Evolutionary conservation across 139 green algal species (phyloP).

Genomic region (Volvox africanus): DNA sequence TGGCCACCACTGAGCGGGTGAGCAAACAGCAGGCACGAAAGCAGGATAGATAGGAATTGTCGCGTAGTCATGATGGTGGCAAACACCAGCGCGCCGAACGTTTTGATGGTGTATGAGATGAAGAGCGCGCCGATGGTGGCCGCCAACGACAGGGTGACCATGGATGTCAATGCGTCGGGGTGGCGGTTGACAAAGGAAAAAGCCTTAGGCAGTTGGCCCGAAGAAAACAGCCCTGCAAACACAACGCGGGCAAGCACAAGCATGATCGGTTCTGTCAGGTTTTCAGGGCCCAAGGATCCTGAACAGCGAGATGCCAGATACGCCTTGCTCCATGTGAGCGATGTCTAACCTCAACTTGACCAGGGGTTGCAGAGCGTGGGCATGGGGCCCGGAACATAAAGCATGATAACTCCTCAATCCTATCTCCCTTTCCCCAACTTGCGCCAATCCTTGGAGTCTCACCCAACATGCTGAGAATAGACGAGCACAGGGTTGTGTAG

Average conservation of each 20-base stretch:
- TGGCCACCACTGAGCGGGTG: slow-evolving; percentile 79
- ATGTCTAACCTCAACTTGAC: too few relatives aligned
- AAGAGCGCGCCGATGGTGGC: slow-evolving; percentile 69
- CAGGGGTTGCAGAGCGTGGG: too few relatives aligned
- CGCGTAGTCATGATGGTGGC: slow-evolving; percentile 95
- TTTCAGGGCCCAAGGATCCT: too few relatives aligned
- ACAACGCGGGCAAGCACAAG: too few relatives aligned
- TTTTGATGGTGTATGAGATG: slow-evolving; percentile 93
- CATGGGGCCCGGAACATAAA: too few relatives aligned
- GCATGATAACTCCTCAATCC: not conserved
- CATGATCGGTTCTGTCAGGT: too few relatives aligned
- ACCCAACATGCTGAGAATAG: slow-evolving; percentile 53
- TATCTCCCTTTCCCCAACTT: not conserved
- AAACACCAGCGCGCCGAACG: slow-evolving; percentile 93
- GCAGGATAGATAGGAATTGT: slow-evolving; percentile 92
- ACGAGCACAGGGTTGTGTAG: slow-evolving; percentile 82
- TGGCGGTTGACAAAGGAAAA: slow-evolving; percentile 79
- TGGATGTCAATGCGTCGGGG: slow-evolving; percentile 70
- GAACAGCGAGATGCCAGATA: too few relatives aligned
- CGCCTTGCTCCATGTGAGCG: too few relatives aligned
- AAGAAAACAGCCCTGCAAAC: slow-evolving; percentile 62
- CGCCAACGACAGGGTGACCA: slow-evolving; percentile 76
- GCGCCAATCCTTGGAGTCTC: not conserved
- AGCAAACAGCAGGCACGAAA: slow-evolving; percentile 86
- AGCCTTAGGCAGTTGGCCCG: slow-evolving; percentile 73